These are phyloP conservation scores for Adenanthera pavonina DNA, from an alignment of 306 rosid genomes.

Conservation along the genomic window DNA sequence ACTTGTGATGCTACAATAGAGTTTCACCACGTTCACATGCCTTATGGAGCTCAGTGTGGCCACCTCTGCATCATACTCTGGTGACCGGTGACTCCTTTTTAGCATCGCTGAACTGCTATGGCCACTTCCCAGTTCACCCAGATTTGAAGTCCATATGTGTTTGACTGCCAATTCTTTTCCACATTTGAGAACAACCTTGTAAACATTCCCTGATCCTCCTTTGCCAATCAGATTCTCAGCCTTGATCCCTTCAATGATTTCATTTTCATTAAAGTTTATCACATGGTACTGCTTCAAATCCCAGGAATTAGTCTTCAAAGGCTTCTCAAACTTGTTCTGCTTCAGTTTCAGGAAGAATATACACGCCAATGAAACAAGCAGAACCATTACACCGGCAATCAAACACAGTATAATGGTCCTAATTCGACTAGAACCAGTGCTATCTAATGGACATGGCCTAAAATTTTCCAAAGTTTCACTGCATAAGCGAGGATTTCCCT, in stretches of 20 bases:
- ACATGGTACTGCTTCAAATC: conserved; percentile 59
- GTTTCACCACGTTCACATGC: conserved; percentile 41
- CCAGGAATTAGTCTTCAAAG: conserved; percentile 56
- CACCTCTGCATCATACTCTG: conserved; percentile 68
- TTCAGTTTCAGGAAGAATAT: conserved; percentile 46
- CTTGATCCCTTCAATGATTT: conserved; percentile 54
- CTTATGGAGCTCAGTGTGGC: conserved; percentile 68
- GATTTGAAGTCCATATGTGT: conserved; percentile 56
- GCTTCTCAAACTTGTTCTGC: conserved; percentile 30
- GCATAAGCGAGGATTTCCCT: conserved; percentile 70
- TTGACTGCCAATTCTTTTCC: conserved; percentile 68
- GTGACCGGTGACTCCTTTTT: conserved; percentile 36
- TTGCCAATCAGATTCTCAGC: conserved; percentile 61
- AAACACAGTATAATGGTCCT: conserved; percentile 45
- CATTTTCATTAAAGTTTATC: conserved; percentile 59
- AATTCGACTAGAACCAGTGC: conserved; percentile 27
- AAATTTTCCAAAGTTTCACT: conserved; percentile 42
- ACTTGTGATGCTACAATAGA: conserved; percentile 71
- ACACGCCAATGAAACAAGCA: conserved; percentile 43
- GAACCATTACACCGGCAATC: conserved; percentile 44
- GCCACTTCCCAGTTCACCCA: conserved; percentile 30
- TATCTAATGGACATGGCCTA: conserved; percentile 44
- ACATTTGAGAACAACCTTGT: conserved; percentile 51
- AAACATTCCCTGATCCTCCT: conserved; percentile 77
- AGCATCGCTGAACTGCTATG: conserved; percentile 56